Conservation (phyloP, 306 rosid genomes). For the Vigna reflexopilosa region DNA sequence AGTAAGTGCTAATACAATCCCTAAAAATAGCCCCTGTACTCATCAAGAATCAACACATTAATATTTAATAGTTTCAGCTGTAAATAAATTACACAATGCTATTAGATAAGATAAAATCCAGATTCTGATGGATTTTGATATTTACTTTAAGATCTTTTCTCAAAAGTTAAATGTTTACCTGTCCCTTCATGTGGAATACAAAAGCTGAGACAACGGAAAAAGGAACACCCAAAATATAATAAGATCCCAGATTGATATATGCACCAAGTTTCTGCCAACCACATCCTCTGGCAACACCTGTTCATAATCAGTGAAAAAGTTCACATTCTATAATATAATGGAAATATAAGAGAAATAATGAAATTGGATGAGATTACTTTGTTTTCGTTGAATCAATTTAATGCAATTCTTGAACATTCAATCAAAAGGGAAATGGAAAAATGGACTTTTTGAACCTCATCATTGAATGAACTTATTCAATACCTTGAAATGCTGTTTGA, state of each 20-base stretch:
- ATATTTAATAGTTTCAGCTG: too few relatives aligned
- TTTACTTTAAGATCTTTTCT: background rate
- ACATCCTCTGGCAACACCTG: slow-evolving; percentile 54
- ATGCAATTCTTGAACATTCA: background rate
- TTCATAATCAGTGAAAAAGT: slow-evolving; percentile 22
- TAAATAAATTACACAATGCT: background rate
- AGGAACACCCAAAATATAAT: slow-evolving; percentile 49
- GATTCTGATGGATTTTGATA: too few relatives aligned
- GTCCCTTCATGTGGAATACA: slow-evolving; percentile 48
- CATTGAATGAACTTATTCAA: slow-evolving; percentile 16
- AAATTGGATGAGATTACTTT: background rate
- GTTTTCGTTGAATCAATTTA: background rate
- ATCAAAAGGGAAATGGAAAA: background rate
- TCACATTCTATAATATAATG: background rate
- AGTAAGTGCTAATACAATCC: slow-evolving; percentile 47
- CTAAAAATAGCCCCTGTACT: slow-evolving; percentile 56
- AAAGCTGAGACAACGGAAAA: slow-evolving; percentile 37
- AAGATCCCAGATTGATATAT: slow-evolving; percentile 50
- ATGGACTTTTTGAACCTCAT: background rate
- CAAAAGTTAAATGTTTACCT: slow-evolving; percentile 32
- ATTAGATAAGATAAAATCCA: too few relatives aligned
- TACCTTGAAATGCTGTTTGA: slow-evolving; percentile 57
- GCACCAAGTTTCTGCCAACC: slow-evolving; percentile 61
- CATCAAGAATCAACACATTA: slow-evolving; percentile 14
- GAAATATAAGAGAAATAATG: background rate